Evolutionary conservation across 2,329 filamentous ascomycete species (phyloP).

Genomic region (Fusarium fujikuroi): DNA sequence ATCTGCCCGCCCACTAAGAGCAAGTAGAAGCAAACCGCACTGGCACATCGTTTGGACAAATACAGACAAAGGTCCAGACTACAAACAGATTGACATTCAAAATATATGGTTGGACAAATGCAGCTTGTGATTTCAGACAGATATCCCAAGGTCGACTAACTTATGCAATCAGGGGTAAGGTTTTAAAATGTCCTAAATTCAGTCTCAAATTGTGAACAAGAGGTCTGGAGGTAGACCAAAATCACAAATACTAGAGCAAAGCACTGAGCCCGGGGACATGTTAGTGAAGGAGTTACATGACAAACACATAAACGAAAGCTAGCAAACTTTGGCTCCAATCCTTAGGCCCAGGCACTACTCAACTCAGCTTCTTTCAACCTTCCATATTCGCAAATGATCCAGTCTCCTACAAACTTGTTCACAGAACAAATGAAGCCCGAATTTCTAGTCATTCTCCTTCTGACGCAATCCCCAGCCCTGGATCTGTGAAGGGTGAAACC

Average conservation of each 20-base stretch:
- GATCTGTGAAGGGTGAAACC: background rate
- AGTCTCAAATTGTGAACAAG: background rate
- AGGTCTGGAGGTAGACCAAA: accelerated
- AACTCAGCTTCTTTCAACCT: background rate
- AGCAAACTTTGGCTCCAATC: background rate
- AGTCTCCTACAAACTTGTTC: accelerated
- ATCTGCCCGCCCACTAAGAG: background rate
- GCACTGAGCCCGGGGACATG: accelerated
- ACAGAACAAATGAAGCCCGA: accelerated
- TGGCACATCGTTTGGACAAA: background rate
- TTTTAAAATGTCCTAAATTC: no score
- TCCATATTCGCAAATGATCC: accelerated
- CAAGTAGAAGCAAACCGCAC: no score
- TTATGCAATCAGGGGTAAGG: background rate
- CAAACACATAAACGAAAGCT: background rate
- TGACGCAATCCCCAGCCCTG: background rate
- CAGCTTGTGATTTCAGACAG: background rate
- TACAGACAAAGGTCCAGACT: background rate
- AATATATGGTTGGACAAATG: accelerated
- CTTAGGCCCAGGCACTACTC: background rate
- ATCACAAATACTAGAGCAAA: accelerated
- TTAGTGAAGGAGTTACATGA: background rate
- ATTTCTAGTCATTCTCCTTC: accelerated
- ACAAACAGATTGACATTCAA: background rate
- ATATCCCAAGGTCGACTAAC: background rate